phyloP scores from a whole-genome alignment of 257 asterid genomes.

The Solanum commersonii region DNA sequence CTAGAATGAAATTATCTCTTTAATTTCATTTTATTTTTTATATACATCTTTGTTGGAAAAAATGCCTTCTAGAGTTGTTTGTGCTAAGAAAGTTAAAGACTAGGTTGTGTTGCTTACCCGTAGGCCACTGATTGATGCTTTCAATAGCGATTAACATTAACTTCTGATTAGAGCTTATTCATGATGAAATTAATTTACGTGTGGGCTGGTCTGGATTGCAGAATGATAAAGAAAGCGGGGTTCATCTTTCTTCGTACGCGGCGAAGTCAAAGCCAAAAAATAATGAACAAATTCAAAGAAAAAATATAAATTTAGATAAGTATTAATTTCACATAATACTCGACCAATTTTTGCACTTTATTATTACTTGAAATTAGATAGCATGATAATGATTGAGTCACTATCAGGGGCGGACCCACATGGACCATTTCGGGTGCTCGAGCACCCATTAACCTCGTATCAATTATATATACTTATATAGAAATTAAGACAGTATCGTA shows the following conservation, averaged over 20 bases:
- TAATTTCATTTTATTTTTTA: not conserved
- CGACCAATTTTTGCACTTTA: too few relatives aligned
- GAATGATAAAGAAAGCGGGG: not conserved
- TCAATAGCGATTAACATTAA: conserved; percentile 17
- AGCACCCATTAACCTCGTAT: too few relatives aligned
- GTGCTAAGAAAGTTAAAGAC: not conserved
- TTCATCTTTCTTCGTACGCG: not conserved
- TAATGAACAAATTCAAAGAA: not conserved
- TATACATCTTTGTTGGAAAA: not conserved
- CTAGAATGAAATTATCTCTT: not conserved
- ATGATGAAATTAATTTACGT: not conserved
- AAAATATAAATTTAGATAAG: too few relatives aligned
- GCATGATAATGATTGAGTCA: too few relatives aligned
- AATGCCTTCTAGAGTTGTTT: not conserved
- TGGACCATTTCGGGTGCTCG: too few relatives aligned
- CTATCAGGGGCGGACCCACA: too few relatives aligned
- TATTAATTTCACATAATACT: too few relatives aligned
- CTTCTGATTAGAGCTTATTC: conserved; percentile 9
- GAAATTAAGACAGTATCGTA: too few relatives aligned
- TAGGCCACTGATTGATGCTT: conserved; percentile 6
- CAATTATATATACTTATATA: too few relatives aligned
- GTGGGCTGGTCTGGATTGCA: not conserved
- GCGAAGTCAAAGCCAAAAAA: not conserved
- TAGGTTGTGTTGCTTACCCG: not conserved
- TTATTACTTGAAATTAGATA: too few relatives aligned